Evolutionary conservation across 495 filamentous ascomycete genomes (phyloP), one percentile per base, ranked within the genome.

Genomic region (Podospora pseudopauciseta): DNA sequence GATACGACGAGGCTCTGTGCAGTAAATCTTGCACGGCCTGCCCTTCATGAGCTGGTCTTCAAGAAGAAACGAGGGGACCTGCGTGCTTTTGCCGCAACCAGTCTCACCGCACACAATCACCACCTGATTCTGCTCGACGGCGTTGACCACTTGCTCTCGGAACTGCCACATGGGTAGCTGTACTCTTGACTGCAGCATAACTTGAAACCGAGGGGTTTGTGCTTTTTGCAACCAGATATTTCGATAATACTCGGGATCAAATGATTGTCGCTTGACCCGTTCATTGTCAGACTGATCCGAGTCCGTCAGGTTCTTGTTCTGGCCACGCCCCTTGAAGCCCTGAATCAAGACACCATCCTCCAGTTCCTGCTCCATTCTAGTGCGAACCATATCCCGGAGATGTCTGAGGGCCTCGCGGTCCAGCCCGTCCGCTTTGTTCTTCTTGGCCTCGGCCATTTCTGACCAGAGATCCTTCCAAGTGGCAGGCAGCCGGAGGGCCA

Each of bases 1-100:
- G 68, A 99, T 99, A 74, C 95, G 86, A 13, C 95, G 88, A n/a
- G 95, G 95, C 75, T 98, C 92, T 0, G 95, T 97, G 74, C 94
- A 96, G 76, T 94, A 97, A 19, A 99, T 88, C 75, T 94, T 97
- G 80, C 94, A 97, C 16, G 85, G 80, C 53, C 88, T 90, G 7
- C 93, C 93, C 58, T 88, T 82, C 15, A 87, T 86, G 70, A 99
- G 85, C 72, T 97, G 90, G 69, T 96, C 86, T 72, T 99, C 95
- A 1, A 99, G 80, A 20, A 99, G 87, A 76, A 92, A 99, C 2
- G 93, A 88, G 27, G 95, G 95, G 5, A 97, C 91, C 76, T 99
- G 95, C 0, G 95, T 99, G 80, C 93, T 97, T 82, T 99, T 99
- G 65, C 95, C 95, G 79, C 88, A 97, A 73, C 95, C 95, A 16